Base-by-base conservation (phyloP, 2,329 filamentous ascomycete species). In the Fusarium bulbicola region DNA sequence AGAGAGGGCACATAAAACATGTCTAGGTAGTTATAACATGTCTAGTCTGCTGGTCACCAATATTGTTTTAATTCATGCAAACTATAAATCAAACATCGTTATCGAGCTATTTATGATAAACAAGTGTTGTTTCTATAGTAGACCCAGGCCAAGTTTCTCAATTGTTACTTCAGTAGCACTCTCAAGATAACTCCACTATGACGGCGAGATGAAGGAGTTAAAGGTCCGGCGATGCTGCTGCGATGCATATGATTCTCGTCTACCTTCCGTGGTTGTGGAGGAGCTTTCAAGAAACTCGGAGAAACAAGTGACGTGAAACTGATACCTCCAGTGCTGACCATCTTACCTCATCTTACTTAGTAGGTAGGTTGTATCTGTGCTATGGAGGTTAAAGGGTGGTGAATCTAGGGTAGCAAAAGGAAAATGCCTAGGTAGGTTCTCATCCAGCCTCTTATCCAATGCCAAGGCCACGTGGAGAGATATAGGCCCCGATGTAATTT, bases 401-500 rank as follows among this genome's bases (percentile, higher is more conserved):
- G 34, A 28, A 34, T 50, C 37, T 66, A 61, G 62, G 50, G 57
- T 67, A 58, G 40, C 26, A 30, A 50, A 10, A 28, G 14, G 12
- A 34, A 36, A 26, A 58, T 10, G 36, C 28, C 47, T 47, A 32
- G 28, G 28, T 49, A 24, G 28, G 15, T 32, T 32, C 18, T 52
- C n/a, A 24, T 60, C 59, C 24, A 36, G 40, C 50, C 72, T 68
- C 32, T 53, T 58, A 40, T 67, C 76, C 76, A 77, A 68, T 77
- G 65, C 69, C 57, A 63, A 45, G 67, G 63, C 76, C 74, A 77
- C 74, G 76, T 77, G 76, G 74, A 76, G 36, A 43, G 37, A 46
- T 39, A 39, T 37, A 59, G 52, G 43, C 37, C 57, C 26, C 32
- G 42, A n/a, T 26, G 68, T 49, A 42, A 61, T 53, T 37, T 34